phyloP scores from a whole-genome alignment of 306 rosid genomes.

The Abrus pulchellus region DNA sequence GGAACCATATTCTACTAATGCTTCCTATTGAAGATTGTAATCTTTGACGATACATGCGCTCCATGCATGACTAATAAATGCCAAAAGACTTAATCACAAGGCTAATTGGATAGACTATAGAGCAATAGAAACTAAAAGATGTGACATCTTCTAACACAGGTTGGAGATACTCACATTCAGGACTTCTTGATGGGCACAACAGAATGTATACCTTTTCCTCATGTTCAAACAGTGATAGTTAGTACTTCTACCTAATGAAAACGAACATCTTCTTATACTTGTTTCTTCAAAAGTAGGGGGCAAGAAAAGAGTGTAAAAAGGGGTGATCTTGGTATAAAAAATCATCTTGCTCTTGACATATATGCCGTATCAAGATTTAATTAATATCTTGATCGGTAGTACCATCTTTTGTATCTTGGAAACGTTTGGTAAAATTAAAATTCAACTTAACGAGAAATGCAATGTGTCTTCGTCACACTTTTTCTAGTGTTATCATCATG shows the following conservation, averaged over 20 bases:
- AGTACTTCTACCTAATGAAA: conserved; percentile 47
- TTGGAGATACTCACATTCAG: not conserved
- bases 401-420: conserved; percentile 32
- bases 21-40: conserved; percentile 44
- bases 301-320: not conserved
- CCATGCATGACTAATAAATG: conserved; percentile 51
- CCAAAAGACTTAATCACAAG: not conserved
- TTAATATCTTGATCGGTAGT: not conserved
- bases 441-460: conserved; percentile 2
- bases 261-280: not conserved
- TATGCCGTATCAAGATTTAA: not conserved
- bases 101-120: not conserved
- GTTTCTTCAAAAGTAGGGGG: conserved; percentile 24
- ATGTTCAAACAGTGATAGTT: conserved; percentile 41
- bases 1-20: conserved; percentile 44
- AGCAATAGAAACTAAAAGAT: not conserved
- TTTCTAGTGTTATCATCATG: not conserved
- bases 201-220: conserved; percentile 30
- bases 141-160: not conserved
- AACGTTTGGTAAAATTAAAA: conserved; percentile 36
- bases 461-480: conserved; percentile 26
- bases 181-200: conserved; percentile 43
- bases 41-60: conserved; percentile 54
- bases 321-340: conserved; percentile 35
- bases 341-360: not conserved